Base-by-base conservation (phyloP, 139 green algal genomes). In the Micromonas pusilla region DNA sequence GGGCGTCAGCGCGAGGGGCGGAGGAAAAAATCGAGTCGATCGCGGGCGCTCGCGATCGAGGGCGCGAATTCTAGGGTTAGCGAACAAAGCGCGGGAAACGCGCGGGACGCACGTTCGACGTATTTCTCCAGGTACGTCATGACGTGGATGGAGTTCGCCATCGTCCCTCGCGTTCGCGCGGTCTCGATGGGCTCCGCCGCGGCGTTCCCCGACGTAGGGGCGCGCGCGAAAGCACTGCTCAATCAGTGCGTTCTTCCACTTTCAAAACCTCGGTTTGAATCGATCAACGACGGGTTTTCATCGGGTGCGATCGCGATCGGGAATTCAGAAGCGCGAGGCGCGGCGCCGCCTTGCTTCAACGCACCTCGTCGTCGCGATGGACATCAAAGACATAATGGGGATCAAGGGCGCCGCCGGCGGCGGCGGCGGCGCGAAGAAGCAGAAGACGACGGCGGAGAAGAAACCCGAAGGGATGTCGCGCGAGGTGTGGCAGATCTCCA, bases 321-420 rank as follows among this genome's bases (percentile, higher is more conserved):
- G n/a, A n/a, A n/a, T n/a, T n/a, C n/a, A n/a, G n/a, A n/a, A n/a
- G n/a, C n/a, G n/a, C n/a, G n/a, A n/a, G n/a, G n/a, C n/a, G n/a
- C n/a, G n/a, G n/a, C n/a, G n/a, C n/a, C n/a, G n/a, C n/a, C n/a
- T n/a, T n/a, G n/a, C n/a, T n/a, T n/a, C n/a, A n/a, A n/a, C n/a
- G n/a, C n/a, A n/a, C n/a, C n/a, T n/a, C n/a, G n/a, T n/a, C n/a
- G n/a, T n/a, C 45, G 5, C 33, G 3, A 77, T 78, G 72, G 75
- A 80, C 64, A 32, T 81, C 16, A 80, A 80, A 39, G 79, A 83
- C 64, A 83, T 83, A 21, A 28, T 83, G 62, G 79, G 79, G 1
- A 79, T 83, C 33, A 38, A 38, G 32, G 68, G 65, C 31, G 26
- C 20, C 13, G 57, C 36, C 16, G 52, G 52, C 52, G 5, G 16